Conservation (phyloP, 768 basidiomycete species). For the Naganishia randhawae region DNA sequence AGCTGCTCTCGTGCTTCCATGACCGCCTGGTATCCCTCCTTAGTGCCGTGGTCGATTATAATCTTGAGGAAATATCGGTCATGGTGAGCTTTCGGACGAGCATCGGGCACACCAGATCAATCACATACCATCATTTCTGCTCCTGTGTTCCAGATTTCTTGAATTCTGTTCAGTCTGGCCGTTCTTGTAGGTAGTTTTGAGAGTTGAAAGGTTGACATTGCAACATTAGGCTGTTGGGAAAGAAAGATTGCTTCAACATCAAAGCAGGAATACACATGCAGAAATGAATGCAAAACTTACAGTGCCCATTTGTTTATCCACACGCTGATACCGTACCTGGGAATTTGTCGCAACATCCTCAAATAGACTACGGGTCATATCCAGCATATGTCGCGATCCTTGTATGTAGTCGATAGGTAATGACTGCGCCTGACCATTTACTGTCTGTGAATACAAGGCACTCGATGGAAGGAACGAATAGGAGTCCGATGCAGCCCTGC, state of each 20-base stretch:
- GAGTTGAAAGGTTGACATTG: conserved; percentile 62
- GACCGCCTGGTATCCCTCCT: conserved; percentile 69
- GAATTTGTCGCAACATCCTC: background rate
- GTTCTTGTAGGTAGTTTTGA: conserved; percentile 65
- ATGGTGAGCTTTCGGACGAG: conserved; percentile 29
- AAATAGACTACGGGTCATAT: conserved; percentile 31
- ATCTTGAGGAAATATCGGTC: conserved; percentile 56
- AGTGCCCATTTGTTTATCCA: conserved; percentile 16
- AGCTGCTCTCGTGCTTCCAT: conserved; percentile 74
- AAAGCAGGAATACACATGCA: background rate
- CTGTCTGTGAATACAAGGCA: background rate
- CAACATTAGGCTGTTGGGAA: background rate
- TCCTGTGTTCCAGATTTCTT: conserved; percentile 87
- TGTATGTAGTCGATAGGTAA: conserved; percentile 32
- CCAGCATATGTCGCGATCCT: conserved; percentile 36
- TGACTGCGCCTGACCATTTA: background rate
- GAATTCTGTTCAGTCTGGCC: conserved; percentile 64
- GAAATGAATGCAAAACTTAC: background rate
- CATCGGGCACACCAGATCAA: conserved; percentile 26
- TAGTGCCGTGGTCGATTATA: conserved; percentile 77
- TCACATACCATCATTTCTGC: conserved; percentile 68
- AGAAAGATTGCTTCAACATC: background rate
- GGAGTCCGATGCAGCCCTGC: conserved; percentile 21
- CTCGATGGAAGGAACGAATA: background rate
- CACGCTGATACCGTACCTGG: conserved; percentile 26